These are phyloP conservation scores for Vitis amurensis DNA, from an alignment of 164 flowering plant genomes.

Conservation along the genomic window DNA sequence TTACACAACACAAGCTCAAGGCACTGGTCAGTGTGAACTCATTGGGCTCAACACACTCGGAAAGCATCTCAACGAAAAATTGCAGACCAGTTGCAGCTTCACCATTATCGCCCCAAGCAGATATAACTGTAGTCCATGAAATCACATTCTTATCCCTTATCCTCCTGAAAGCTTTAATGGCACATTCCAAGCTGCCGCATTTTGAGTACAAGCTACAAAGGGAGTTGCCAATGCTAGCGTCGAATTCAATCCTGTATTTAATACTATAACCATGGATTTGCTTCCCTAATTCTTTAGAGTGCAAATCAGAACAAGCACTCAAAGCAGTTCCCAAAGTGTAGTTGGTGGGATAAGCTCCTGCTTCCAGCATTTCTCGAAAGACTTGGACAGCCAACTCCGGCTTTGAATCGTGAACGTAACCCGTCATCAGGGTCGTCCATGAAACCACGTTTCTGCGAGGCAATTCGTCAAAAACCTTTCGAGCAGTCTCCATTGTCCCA, in stretches of 20 bases:
- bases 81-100: constrained; percentile 42
- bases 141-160: constrained; percentile 65
- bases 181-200: constrained; percentile 47
- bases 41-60: constrained; percentile 39
- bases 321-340: constrained; percentile 61
- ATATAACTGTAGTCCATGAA: constrained; percentile 79
- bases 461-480: constrained; percentile 54
- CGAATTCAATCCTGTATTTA: constrained; percentile 53
- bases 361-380: constrained; percentile 59
- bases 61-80: constrained; percentile 50
- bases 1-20: constrained; percentile 63
- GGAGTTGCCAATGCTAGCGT: constrained; percentile 63
- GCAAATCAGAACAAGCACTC: constrained; percentile 61
- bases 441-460: constrained; percentile 55
- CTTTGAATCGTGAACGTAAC: constrained; percentile 59
- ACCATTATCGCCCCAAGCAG: constrained; percentile 72
- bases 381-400: constrained; percentile 51
- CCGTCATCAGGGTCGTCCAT: constrained; percentile 81
- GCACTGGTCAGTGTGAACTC: constrained; percentile 58
- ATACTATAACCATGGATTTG: constrained; percentile 70
- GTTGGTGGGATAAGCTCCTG: constrained; percentile 66
- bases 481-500: constrained; percentile 60
- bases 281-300: constrained; percentile 40
- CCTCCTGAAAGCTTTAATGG: constrained; percentile 52
- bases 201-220: constrained; percentile 75